Evolutionary conservation across 345 rosid genomes (phyloP).

Genomic region (Acer negundo): DNA sequence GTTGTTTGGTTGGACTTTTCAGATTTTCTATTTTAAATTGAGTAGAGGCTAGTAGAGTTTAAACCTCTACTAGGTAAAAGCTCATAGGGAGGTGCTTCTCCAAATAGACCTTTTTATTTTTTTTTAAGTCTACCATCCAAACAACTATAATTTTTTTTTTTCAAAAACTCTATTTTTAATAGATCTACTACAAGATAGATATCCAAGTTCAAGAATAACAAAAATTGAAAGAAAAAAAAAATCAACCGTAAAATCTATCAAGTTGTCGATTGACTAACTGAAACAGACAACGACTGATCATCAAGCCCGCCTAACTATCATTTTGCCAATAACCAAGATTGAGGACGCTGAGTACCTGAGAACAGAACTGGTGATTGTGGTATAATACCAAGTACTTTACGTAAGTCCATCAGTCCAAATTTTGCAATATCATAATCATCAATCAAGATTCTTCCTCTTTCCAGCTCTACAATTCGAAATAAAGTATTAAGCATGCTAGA

Average conservation of each 20-base stretch:
- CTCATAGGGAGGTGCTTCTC: too few species aligned
- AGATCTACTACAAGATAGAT: background rate
- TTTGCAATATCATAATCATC: conserved; percentile 78
- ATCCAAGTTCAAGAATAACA: background rate
- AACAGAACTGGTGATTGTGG: conserved; percentile 99
- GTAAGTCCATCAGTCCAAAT: conserved; percentile 87
- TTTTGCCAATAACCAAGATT: background rate
- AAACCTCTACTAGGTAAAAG: too few species aligned
- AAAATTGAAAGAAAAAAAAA: background rate
- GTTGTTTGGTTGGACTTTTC: too few species aligned
- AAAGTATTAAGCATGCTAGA: conserved; percentile 96
- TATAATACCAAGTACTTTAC: conserved; percentile 94
- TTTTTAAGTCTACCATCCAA: too few species aligned
- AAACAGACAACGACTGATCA: background rate
- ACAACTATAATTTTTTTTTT: too few species aligned
- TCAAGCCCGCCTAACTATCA: background rate
- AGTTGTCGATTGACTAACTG: background rate
- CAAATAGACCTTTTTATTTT: too few species aligned
- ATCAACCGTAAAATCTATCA: background rate
- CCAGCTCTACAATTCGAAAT: conserved; percentile 91
- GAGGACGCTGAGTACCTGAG: conserved; percentile 62
- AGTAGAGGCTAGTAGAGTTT: too few species aligned
- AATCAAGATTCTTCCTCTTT: conserved; percentile 88
- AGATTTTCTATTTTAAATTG: too few species aligned
- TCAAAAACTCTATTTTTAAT: too few species aligned